These are phyloP conservation scores for Nitzschia palea DNA, from an alignment of 108 stramenopile species.

Conservation along the genomic window DNA sequence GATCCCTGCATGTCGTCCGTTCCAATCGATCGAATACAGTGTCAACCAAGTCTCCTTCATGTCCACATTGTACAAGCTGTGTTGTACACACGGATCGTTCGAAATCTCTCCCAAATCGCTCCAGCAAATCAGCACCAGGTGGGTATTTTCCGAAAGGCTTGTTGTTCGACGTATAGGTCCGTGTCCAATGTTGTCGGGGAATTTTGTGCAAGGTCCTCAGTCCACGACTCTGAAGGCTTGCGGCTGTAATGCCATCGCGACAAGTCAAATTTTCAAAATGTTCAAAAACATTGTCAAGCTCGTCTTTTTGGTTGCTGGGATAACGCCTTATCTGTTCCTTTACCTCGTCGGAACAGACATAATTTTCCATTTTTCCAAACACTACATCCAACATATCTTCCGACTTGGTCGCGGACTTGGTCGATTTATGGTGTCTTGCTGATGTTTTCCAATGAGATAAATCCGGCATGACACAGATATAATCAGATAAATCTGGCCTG, in stretches of 20 bases:
- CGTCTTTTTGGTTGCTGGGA: background rate
- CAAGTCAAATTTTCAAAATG: background rate
- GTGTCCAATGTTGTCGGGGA: too few species aligned
- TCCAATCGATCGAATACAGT: constrained; percentile 9
- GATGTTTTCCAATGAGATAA: too few species aligned
- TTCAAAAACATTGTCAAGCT: background rate
- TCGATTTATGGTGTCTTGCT: too few species aligned
- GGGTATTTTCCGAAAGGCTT: background rate
- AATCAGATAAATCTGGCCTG: too few species aligned
- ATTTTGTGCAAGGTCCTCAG: background rate
- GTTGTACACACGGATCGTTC: constrained; percentile 2
- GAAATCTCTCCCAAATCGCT: background rate
- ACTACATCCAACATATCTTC: constrained; percentile 7
- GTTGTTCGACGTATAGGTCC: background rate
- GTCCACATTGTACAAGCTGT: background rate
- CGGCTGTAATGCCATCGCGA: background rate
- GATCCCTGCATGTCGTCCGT: constrained; percentile 1
- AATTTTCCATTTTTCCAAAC: constrained; percentile 5
- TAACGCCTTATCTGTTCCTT: too few species aligned
- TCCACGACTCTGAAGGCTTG: background rate
- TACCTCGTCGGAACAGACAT: background rate
- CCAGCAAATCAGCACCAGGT: background rate
- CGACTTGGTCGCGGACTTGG: too few species aligned
- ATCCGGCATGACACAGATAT: too few species aligned
- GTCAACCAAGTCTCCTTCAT: constrained; percentile 13